Evolutionary conservation across 805 yeast species (phyloP), one percentile per base, ranked within the genome.

Genomic region (Torulaspora delbrueckii): DNA sequence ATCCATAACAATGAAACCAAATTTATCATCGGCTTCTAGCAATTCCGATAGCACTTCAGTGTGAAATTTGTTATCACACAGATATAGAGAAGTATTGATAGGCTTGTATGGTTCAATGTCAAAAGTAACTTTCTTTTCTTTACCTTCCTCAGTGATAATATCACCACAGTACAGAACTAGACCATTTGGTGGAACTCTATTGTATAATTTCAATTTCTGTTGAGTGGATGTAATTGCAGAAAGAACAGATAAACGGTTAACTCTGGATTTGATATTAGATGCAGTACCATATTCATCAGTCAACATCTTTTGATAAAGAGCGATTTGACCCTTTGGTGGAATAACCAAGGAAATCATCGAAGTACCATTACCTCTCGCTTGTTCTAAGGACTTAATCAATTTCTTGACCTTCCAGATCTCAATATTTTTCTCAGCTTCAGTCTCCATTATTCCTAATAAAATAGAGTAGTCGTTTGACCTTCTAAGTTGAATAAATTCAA

Each of bases 91-190:
- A n/a, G 99, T 93, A 74, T 93, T 93, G 71, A 93, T 93, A 48
- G 99, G 97, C 73, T 93, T 93, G 77, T 93, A 93, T 25, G 99
- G 99, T 73, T 93, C 99, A 59, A 93, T 93, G 66, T 93, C 98
- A 59, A 93, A 89, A 59, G 91, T 91, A 62, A 93, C 82, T 71
- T 90, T 93, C 74, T 93, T 88, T 73, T 89, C 96, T 68, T 93
- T 93, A 61, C 99, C 99, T 69, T 93, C 98, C 50, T 84, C 95
- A 33, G 96, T 93, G 57, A 90, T 72, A 48, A 95, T 95, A 72
- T 93, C 99, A 77, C 99, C 99, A 80, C 99, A 93, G 75, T 90
- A 93, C 45, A 93, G 72, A 44, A 93, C 97, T 65, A 93, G 78
- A 37, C 99, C 99, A 67, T 93, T 93, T 48, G 84, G 83, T 46